Percentiles rank a stretch among this genome's conserved stretches.
phyloP scores from a whole-genome alignment of 331 rosid genomes.

The Cydonia oblonga region DNA sequence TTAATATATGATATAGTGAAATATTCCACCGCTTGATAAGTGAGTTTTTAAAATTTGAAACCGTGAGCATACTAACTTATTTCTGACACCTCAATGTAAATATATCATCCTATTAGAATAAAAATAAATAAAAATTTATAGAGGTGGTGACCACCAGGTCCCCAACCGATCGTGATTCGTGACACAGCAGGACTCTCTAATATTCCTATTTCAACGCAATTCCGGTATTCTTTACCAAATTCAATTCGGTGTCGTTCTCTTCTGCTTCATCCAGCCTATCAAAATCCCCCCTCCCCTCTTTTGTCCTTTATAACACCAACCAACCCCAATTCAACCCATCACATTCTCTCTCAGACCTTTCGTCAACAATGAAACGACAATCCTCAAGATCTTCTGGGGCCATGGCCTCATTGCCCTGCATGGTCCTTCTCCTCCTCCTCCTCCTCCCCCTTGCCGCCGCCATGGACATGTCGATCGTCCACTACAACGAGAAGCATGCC shows the following conservation, averaged over 20 bases:
- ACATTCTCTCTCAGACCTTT: not conserved
- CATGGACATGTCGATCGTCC: conserved; percentile 62
- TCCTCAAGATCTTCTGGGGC: not conserved
- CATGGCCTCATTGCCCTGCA: not conserved
- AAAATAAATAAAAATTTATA: not conserved
- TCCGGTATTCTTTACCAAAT: conserved; percentile 3
- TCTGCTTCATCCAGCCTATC: not conserved
- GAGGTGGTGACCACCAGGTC: not conserved
- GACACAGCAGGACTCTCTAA: conserved; percentile 4
- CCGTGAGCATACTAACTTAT: too few relatives aligned
- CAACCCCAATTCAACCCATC: not conserved
- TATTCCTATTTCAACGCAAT: conserved; percentile 12
- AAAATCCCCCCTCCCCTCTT: not conserved
- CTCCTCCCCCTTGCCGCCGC: conserved; percentile 16
- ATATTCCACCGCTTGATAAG: too few relatives aligned
- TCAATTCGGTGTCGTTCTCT: not conserved
- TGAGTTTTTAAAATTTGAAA: too few relatives aligned
- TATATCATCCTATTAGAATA: not conserved
- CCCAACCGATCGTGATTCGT: not conserved
- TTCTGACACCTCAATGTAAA: not conserved
- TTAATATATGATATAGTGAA: too few relatives aligned
- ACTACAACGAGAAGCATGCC: conserved; percentile 40
- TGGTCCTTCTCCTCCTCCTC: not conserved
- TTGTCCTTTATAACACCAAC: not conserved
- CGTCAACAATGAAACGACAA: not conserved